A percentile compares a stretch with the other conserved stretches of the same genome.
Evolutionary conservation across 2,329 filamentous ascomycete genomes (phyloP).

Genomic region (Sarocladium brachiariae): DNA sequence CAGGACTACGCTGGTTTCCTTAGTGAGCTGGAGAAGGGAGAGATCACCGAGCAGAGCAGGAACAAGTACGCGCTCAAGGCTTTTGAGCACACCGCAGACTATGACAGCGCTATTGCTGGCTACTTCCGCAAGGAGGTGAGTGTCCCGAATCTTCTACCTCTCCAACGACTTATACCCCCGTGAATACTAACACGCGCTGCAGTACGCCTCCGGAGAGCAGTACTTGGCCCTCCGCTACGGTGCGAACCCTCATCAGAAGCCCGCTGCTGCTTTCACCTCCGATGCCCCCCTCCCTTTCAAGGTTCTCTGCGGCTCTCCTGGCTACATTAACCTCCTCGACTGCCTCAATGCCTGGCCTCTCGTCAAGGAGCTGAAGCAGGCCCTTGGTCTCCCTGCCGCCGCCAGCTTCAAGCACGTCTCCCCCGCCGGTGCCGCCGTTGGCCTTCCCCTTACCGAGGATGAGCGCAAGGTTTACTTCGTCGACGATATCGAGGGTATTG

Average conservation of each 20-base stretch:
- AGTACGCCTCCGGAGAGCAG: constrained; percentile 76
- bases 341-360: constrained; percentile 94
- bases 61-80: constrained; percentile 93
- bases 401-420: constrained; percentile 99
- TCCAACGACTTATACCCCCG: background rate
- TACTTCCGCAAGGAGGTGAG: constrained; percentile 83
- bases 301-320: constrained; percentile 80
- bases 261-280: constrained; percentile 74
- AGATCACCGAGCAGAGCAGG: constrained; percentile 77
- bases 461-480: constrained; percentile 99
- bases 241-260: constrained; percentile 97
- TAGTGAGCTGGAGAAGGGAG: constrained; percentile 78
- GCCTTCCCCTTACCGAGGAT: constrained; percentile 73
- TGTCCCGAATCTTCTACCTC: background rate
- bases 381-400: constrained; percentile 80
- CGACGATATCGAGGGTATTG: constrained; percentile 84
- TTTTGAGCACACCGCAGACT: constrained; percentile 96
- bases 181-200: background rate
- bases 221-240: constrained; percentile 86
- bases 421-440: constrained; percentile 90
- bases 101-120: constrained; percentile 87
- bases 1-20: constrained; percentile 92
- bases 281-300: constrained; percentile 83
- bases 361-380: constrained; percentile 90
- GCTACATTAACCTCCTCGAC: constrained; percentile 96